A percentile compares a stretch with the other conserved stretches of the same genome.
Evolutionary conservation across 495 filamentous ascomycete genomes (phyloP).

Genomic region (Penicillium samsonianum): DNA sequence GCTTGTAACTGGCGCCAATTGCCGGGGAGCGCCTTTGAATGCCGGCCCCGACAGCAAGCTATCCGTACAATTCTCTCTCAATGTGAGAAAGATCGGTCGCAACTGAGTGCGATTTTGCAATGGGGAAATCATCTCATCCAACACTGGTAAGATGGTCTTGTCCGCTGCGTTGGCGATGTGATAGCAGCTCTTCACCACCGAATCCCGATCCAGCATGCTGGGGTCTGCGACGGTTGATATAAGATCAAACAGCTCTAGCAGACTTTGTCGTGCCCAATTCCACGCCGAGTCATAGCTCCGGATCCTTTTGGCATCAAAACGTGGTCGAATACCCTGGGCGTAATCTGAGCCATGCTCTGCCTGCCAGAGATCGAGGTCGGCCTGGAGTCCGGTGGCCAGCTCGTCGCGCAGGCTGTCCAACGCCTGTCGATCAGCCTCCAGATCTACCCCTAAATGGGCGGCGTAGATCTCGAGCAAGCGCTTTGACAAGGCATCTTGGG

Average conservation of each 20-base stretch:
- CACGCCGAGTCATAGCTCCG: not conserved
- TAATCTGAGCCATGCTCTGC: slow-evolving; percentile 5
- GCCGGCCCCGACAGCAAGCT: not conserved
- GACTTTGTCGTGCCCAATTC: slow-evolving; percentile 5
- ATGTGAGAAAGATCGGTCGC: slow-evolving; percentile 1
- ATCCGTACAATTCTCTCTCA: slow-evolving; percentile 3
- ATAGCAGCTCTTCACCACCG: not conserved
- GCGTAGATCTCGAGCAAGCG: not conserved
- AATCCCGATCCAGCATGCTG: not conserved
- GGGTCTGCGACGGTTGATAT: not conserved
- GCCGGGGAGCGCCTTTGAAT: slow-evolving; percentile 1
- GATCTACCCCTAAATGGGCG: not conserved
- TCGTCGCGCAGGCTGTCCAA: not conserved
- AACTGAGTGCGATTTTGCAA: not conserved
- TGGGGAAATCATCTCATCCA: not conserved
- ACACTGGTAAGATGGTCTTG: not conserved
- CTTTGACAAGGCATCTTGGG: not conserved
- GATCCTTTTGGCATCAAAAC: not conserved
- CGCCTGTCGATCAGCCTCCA: not conserved
- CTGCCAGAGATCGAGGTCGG: not conserved
- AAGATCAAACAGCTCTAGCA: not conserved
- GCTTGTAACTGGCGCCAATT: slow-evolving; percentile 21
- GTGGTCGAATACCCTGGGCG: not conserved
- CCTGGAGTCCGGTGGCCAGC: not conserved
- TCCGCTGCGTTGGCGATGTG: slow-evolving; percentile 1